Evolutionary conservation across 805 yeast genomes (phyloP).

Genomic region (Candida chauliodis): DNA sequence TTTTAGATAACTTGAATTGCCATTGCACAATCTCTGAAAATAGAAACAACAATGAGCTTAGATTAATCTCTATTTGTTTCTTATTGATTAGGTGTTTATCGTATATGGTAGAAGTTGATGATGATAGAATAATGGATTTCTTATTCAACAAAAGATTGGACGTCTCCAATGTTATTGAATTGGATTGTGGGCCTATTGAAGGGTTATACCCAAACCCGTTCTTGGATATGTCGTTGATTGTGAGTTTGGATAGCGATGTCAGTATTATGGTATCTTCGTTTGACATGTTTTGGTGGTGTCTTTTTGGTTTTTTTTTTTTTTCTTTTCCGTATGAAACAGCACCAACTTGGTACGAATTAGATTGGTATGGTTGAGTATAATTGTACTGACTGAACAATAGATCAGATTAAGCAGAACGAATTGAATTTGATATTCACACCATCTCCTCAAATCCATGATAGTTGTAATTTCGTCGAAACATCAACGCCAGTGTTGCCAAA

Average conservation of each 20-base stretch:
- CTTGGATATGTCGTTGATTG: slow-evolving; percentile 24
- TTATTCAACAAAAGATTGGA: slow-evolving; percentile 33
- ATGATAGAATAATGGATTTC: slow-evolving; percentile 26
- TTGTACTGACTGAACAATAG: too few species aligned
- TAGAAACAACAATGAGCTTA: slow-evolving; percentile 64
- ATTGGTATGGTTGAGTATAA: too few species aligned
- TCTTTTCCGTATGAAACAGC: background rate
- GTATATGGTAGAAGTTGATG: slow-evolving; percentile 47
- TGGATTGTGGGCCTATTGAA: slow-evolving; percentile 38
- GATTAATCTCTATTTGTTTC: slow-evolving; percentile 61
- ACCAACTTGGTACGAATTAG: too few species aligned
- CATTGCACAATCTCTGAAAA: slow-evolving; percentile 70
- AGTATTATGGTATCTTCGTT: slow-evolving; percentile 24
- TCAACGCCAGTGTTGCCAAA: slow-evolving; percentile 1
- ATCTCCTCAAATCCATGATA: background rate
- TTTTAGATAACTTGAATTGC: slow-evolving; percentile 57
- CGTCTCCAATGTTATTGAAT: slow-evolving; percentile 34
- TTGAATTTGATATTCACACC: slow-evolving; percentile 5
- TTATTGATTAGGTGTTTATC: slow-evolving; percentile 64
- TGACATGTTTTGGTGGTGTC: background rate
- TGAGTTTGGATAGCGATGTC: slow-evolving; percentile 26
- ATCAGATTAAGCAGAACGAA: background rate
- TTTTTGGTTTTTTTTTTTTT: slow-evolving; percentile 1
- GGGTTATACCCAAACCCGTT: slow-evolving; percentile 45
- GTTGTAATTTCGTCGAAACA: slow-evolving; percentile 4